Evolutionary conservation across 1,284 basidiomycete genomes (phyloP), one percentile per base, ranked within the genome.

Genomic region (Veloporphyrellus conicus): DNA sequence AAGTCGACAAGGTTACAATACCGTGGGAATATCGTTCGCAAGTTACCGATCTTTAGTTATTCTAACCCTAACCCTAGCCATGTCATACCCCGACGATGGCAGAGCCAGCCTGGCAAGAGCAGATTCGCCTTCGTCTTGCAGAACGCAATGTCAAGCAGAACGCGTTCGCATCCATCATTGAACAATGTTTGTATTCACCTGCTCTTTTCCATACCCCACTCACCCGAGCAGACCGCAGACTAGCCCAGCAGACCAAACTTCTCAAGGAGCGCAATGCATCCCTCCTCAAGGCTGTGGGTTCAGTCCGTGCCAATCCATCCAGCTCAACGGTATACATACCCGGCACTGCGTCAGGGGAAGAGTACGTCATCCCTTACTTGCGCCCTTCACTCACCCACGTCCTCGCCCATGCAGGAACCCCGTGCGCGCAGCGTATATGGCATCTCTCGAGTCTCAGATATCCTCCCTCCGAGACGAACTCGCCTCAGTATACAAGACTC

Each of bases 401-500:
- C 41, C 38, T 42, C 48, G 39, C 50, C 33, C 31, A 20, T 48
- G 48, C 43, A 87, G 83, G 55, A 91, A 91, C 62, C 84, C 92
- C 18, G 85, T 95, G 22, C 84, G 85, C 36, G 79, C 81, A 18
- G 91, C 91, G 20, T 93, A 96, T 66, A 84, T 94, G 59, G 73
- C 84, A 1, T 95, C 94, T 14, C 82, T 98, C 43, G 93, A 98
- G 68, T 84, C 87, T 3, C 93, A 98, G 65, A 90, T 98, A 64
- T 89, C 90, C 3, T 82, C 88, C 6, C 75, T 95, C 39, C 83
- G 93, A 22, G 87, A 91, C 59, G 95, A 98, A 66, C 75, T 98
- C 35, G 88, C 93, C 3, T 88, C 86, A 6, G 83, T 96, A 3
- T 99, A 99, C 77, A 95, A 96, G 68, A 91, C 92, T 0, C 94